Conservation (phyloP, 192 early-diverging fungal genomes). For the Coemansia sp. region DNA sequence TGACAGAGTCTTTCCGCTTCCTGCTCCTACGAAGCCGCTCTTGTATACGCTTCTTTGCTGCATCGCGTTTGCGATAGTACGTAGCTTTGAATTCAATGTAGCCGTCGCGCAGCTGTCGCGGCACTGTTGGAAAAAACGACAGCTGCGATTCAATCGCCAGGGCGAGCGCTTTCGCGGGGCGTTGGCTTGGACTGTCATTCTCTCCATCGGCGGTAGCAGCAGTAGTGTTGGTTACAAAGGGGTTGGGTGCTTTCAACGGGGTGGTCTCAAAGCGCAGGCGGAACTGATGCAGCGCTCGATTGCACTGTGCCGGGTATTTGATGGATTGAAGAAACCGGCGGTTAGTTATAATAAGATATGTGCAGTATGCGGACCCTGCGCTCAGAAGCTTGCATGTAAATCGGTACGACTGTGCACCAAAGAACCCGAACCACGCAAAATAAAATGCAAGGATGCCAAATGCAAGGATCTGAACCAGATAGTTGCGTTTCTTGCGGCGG, state of each 20-base stretch:
- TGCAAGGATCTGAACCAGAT: constrained; percentile 52
- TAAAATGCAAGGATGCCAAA: constrained; percentile 51
- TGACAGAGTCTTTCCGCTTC: constrained; percentile 22
- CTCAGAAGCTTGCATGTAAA: constrained; percentile 52
- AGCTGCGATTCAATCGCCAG: constrained; percentile 41
- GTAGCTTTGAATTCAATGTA: constrained; percentile 51
- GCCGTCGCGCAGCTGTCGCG: constrained; percentile 52
- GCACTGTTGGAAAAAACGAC: constrained; percentile 54
- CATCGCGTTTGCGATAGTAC: constrained; percentile 54
- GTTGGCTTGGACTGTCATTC: background rate
- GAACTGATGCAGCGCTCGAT: constrained; percentile 54
- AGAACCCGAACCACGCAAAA: constrained; percentile 54
- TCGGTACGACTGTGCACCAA: constrained; percentile 46
- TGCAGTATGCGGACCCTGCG: constrained; percentile 54
- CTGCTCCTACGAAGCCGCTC: constrained; percentile 39
- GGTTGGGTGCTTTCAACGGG: constrained; percentile 25
- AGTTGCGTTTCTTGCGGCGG: constrained; percentile 69
- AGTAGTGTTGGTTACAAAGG: constrained; percentile 12
- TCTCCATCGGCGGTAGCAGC: constrained; percentile 8
- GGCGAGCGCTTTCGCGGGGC: background rate
- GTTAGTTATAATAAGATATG: constrained; percentile 52
- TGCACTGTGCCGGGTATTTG: constrained; percentile 53
- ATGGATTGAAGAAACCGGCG: constrained; percentile 50
- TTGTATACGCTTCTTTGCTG: constrained; percentile 44
- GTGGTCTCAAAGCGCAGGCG: constrained; percentile 52